Evolutionary conservation across 371 early-diverging fungal species (phyloP).

Genomic region (Caulochytrium protostelioides): DNA sequence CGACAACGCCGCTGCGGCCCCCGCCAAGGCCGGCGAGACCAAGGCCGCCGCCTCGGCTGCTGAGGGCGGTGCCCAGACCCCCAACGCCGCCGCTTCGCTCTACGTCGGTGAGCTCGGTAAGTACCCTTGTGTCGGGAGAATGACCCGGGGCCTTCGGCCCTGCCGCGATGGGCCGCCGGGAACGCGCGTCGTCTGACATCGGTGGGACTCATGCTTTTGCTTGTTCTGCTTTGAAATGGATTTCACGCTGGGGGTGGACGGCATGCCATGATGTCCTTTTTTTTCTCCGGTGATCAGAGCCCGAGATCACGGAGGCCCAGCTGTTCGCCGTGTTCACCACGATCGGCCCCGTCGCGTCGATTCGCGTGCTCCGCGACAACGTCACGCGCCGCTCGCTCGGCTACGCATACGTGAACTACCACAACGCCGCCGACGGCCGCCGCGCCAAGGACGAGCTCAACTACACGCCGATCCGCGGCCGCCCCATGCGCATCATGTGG

Average conservation of each 20-base stretch:
- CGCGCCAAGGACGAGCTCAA: slow-evolving; percentile 84
- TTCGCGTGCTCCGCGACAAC: slow-evolving; percentile 95
- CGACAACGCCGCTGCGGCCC: slow-evolving; percentile 19
- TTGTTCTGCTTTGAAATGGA: too few species aligned
- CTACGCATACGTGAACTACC: slow-evolving; percentile 95
- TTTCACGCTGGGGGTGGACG: too few species aligned
- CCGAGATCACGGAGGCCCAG: slow-evolving; percentile 87
- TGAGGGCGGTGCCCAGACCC: not conserved
- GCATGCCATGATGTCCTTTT: too few species aligned
- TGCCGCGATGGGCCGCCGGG: too few species aligned
- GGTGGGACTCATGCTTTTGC: too few species aligned
- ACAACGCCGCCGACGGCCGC: slow-evolving; percentile 20
- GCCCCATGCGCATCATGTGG: slow-evolving; percentile 97
- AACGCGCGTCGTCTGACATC: not conserved
- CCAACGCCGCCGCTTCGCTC: not conserved
- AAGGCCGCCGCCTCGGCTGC: slow-evolving; percentile 3
- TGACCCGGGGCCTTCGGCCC: too few species aligned
- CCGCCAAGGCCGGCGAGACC: slow-evolving; percentile 1
- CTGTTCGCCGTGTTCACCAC: slow-evolving; percentile 90
- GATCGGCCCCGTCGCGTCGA: slow-evolving; percentile 85
- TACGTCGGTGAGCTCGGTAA: slow-evolving; percentile 55
- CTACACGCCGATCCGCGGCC: slow-evolving; percentile 82
- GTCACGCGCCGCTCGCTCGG: slow-evolving; percentile 90
- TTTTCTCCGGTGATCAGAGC: slow-evolving; percentile 26
- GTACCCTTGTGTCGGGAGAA: not conserved